Base-by-base conservation (phyloP, 2,329 filamentous ascomycete species). In the Neoascochyta sp. region DNA sequence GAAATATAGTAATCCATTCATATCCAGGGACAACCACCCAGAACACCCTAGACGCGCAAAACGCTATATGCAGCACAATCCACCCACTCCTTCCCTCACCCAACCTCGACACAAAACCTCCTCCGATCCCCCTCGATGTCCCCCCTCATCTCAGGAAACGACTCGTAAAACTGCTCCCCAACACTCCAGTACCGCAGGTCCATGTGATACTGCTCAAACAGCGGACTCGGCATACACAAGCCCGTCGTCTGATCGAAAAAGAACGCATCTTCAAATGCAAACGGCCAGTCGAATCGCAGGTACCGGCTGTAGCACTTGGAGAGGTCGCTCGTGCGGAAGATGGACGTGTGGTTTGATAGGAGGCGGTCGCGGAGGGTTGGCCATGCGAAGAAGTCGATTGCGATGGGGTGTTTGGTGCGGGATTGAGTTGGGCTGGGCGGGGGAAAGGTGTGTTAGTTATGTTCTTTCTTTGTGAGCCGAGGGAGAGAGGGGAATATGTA, bases 381-480 rank as follows among this genome's bases (percentile, higher is more conserved):
- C 57, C 55, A 60, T 4, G 57, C 50, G 29, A 59, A 59, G 39
- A 59, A 59, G 32, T 60, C 55, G 25, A 60, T 22, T 9, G 54
- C 48, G 8, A 55, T 43, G 22, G 54, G 55, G 34, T 60, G 55
- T 7, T 34, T 34, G 3, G 39, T 51, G 2, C 44, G 38, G 8
- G 54, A 36, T 39, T 60, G 57, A 5, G 43, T 24, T 10, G 34
- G 7, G 21, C 50, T 58, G 21, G 17, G 24, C 5, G 16, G 12
- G n/a, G 17, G 16, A 16, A n/a, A 30, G 9, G 6, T 23, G 8
- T 9, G 9, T 32, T 16, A 16, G 26, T 23, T 17, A 16, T n/a
- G n/a, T n/a, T n/a, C n/a, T n/a, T n/a, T n/a, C n/a, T n/a, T 20
- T 20, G 18, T 20, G 18, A 20, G 18, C n/a, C n/a, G n/a, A n/a